Evolutionary conservation across 2,329 filamentous ascomycete species (phyloP), one percentile per base, ranked within the genome.

Genomic region (Pyrenophora graminea): DNA sequence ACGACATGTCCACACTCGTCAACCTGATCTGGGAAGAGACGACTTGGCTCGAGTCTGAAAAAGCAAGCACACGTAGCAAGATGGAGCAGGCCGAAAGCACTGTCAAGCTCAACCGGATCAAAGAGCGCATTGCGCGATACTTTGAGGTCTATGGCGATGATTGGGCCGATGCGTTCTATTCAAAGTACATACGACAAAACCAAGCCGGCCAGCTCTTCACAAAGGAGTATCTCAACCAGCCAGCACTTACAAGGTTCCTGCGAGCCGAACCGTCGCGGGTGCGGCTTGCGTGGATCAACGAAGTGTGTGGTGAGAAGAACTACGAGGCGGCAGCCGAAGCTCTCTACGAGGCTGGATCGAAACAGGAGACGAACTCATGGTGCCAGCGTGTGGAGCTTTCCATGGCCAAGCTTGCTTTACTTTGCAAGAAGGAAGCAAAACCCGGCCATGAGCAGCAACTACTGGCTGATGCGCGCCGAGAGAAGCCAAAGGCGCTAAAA

Each of bases 211-310:
- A 63, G 40, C 59, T 97, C 23, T 80, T 99, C 45, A 82, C 86
- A 62, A 63, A 80, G 68, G 89, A 89, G 52, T 79, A 86, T 21
- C 76, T 85, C 48, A 88, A 92, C 64, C 85, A 85, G 59, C 76
- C 83, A 43, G 87, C 85, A 64, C 82, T 96, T 48, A 96, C 91
- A 0, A 80, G 81, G 44, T 99, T 91, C 64, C 79, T 99, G 40
- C 85, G 89, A 36, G 86, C 84, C 48, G 84, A 86, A 57, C 82
- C 85, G 0, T 81, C 86, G 55, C 85, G 91, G 55, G 86, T 87
- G 23, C 90, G 90, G 63, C 80, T 99, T 38, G 86, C 87, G 41
- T 99, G 94, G 94, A 96, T 99, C 76, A 95, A 99, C 69, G 92
- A 97, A 68, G 82, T 97, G 6, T 80, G 86, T 53, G 82, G 83